Conservation (phyloP, 441 rosid species). For the Adansonia gregorii region DNA sequence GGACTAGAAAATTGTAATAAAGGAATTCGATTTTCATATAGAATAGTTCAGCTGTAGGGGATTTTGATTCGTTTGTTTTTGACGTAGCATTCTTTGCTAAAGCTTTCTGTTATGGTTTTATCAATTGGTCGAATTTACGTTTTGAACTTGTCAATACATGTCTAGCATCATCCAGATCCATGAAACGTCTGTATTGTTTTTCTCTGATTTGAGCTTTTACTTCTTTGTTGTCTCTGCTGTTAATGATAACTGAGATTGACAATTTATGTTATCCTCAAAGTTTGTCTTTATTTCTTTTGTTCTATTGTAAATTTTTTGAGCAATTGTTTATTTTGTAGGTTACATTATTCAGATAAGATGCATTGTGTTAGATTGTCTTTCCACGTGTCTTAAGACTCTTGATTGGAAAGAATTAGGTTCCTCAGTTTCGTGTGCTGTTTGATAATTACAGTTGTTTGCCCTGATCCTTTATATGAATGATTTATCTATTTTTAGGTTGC, state of each 20-base stretch:
- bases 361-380: background rate
- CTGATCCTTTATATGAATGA: background rate
- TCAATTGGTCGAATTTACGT: background rate
- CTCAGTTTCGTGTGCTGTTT: background rate
- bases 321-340: background rate
- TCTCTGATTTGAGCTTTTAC: background rate
- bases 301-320: background rate
- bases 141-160: background rate
- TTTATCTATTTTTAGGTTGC: slow-evolving; percentile 40
- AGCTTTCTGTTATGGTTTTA: background rate
- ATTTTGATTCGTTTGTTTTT: background rate
- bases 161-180: background rate
- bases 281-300: background rate
- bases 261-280: background rate
- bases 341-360: background rate
- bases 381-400: background rate
- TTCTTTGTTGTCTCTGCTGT: too few relatives aligned
- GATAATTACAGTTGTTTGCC: background rate
- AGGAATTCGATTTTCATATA: background rate
- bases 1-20: background rate
- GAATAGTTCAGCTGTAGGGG: background rate
- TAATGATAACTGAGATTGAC: background rate
- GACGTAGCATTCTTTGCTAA: background rate
- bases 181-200: background rate
- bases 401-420: background rate